A percentile compares a stretch with the other conserved stretches of the same genome.
Evolutionary conservation across 768 basidiomycete species (phyloP).

Genomic region (Royoungia palumana): DNA sequence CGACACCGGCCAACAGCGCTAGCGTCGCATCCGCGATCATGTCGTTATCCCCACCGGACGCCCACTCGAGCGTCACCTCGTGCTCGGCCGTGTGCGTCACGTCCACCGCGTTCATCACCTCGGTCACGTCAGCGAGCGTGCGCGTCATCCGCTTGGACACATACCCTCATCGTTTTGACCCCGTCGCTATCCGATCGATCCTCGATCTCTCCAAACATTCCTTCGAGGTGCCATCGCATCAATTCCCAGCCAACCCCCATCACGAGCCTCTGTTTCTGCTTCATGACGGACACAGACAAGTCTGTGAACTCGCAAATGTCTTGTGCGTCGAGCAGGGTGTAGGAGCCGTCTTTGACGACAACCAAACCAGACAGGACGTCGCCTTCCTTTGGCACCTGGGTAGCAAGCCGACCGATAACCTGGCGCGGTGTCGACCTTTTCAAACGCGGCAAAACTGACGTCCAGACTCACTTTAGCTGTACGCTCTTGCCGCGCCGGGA

Average conservation of each 20-base stretch:
- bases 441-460: not conserved
- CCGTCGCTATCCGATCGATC: too few species aligned
- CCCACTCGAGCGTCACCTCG: conserved; percentile 88
- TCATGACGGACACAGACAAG: conserved; percentile 75
- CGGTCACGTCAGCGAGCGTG: not conserved
- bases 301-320: conserved; percentile 90
- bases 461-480: conserved; percentile 72
- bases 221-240: conserved; percentile 94
- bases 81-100: conserved; percentile 72
- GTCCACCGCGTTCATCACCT: conserved; percentile 90
- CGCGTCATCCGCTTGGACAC: conserved; percentile 20
- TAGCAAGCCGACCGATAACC: conserved; percentile 90
- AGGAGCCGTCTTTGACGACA: conserved; percentile 90
- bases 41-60: conserved; percentile 87
- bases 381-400: conserved; percentile 61
- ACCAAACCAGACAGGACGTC: conserved; percentile 79
- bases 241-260: conserved; percentile 87
- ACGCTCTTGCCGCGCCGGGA: conserved; percentile 85
- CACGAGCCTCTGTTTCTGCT: conserved; percentile 77
- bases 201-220: conserved; percentile 83
- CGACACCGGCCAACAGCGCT: conserved; percentile 83
- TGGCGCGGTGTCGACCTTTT: conserved; percentile 27
- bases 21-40: conserved; percentile 97
- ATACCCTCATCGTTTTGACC: conserved; percentile 61
- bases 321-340: conserved; percentile 86